Evolutionary conservation across 2,329 filamentous ascomycete genomes (phyloP).

Genomic region (Hymenoscyphus occultus): DNA sequence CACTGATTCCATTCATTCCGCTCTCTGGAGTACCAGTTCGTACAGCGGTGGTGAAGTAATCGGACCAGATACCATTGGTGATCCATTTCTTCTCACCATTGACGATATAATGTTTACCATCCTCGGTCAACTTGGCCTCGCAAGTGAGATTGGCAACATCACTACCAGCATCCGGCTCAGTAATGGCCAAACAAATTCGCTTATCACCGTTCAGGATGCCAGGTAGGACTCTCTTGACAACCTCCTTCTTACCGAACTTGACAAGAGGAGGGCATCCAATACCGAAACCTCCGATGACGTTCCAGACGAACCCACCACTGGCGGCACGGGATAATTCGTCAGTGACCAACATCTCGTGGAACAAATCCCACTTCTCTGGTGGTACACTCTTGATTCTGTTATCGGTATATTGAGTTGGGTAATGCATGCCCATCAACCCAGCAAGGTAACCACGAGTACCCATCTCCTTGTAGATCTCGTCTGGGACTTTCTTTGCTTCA

Average conservation of each 20-base stretch:
- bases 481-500: slow-evolving; percentile 85
- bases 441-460: slow-evolving; percentile 88
- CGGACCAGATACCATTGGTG: slow-evolving; percentile 93
- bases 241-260: slow-evolving; percentile 83
- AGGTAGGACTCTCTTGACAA: slow-evolving; percentile 85
- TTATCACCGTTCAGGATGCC: slow-evolving; percentile 89
- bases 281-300: slow-evolving; percentile 91
- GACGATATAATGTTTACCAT: slow-evolving; percentile 98
- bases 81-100: slow-evolving; percentile 99
- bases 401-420: slow-evolving; percentile 70
- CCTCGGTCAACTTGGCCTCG: slow-evolving; percentile 89
- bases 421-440: slow-evolving; percentile 83
- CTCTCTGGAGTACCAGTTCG: slow-evolving; percentile 68
- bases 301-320: slow-evolving; percentile 95
- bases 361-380: slow-evolving; percentile 92
- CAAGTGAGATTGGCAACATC: slow-evolving; percentile 95
- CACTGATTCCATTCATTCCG: slow-evolving; percentile 89
- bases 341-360: slow-evolving; percentile 94
- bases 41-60: slow-evolving; percentile 97
- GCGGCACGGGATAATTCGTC: slow-evolving; percentile 89
- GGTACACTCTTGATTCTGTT: slow-evolving; percentile 73
- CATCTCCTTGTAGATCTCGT: slow-evolving; percentile 91
- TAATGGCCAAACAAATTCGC: slow-evolving; percentile 96
- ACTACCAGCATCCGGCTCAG: slow-evolving; percentile 89
- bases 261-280: slow-evolving; percentile 90